phyloP scores from a whole-genome alignment of 129 eudicot genomes.

The Centaurea solstitialis region DNA sequence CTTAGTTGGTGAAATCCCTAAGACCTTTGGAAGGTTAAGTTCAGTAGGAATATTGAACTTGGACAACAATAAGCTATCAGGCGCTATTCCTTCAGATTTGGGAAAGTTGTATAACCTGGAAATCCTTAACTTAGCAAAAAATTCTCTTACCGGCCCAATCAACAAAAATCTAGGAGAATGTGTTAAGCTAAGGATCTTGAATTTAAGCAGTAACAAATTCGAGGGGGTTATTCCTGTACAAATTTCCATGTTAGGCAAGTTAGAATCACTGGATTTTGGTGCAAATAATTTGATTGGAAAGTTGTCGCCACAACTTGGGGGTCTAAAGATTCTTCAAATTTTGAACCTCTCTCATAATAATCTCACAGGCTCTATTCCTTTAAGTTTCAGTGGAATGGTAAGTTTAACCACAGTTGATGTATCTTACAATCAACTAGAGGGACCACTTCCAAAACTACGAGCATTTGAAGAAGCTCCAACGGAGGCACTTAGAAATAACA shows the following conservation, averaged over 20 bases:
- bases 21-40: conserved; percentile 13
- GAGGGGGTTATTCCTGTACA: conserved; percentile 22
- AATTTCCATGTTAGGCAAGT: conserved; percentile 15
- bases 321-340: too few relatives aligned
- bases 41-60: conserved; percentile 17
- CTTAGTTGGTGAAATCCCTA: conserved; percentile 40
- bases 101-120: conserved; percentile 23
- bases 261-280: too few relatives aligned
- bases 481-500: conserved; percentile 32
- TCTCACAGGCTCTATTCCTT: conserved; percentile 35
- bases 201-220: conserved; percentile 35
- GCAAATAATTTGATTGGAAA: conserved; percentile 12
- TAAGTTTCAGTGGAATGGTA: conserved; percentile 18
- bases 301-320: conserved; percentile 2
- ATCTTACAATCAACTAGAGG: conserved; percentile 13
- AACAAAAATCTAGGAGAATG: conserved; percentile 27
- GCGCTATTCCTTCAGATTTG: conserved; percentile 32
- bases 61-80: conserved; percentile 28
- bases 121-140: conserved; percentile 34
- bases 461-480: conserved; percentile 38
- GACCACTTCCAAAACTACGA: conserved; percentile 29
- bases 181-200: conserved; percentile 20
- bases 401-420: conserved; percentile 30
- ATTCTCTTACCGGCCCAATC: conserved; percentile 31
- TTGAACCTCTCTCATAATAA: conserved; percentile 13